Conservation (phyloP, 169 alveolate species). For the Plasmodium cynomolgi region DNA sequence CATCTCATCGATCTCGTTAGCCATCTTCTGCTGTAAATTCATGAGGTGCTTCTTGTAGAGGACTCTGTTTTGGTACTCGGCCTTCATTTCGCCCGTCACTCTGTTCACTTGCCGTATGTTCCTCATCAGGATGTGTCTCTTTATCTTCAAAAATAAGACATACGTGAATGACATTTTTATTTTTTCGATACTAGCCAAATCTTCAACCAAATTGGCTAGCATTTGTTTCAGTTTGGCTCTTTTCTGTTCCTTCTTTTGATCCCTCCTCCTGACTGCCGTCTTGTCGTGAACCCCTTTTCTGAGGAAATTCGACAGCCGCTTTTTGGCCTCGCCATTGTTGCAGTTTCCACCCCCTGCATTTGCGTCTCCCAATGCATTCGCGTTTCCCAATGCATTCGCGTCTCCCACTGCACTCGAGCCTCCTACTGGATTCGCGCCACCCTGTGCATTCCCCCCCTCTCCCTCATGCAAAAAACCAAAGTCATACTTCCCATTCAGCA, state of each 20-base stretch:
- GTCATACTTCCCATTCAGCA: slow-evolving; percentile 35
- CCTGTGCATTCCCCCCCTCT: neutral
- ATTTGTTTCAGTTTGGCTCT: slow-evolving; percentile 17
- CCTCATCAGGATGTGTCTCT: slow-evolving; percentile 18
- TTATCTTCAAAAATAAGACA: slow-evolving; percentile 43
- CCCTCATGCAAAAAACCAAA: slow-evolving; percentile 20
- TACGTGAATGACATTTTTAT: slow-evolving; percentile 32
- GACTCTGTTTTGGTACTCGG: slow-evolving; percentile 45
- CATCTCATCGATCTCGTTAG: neutral
- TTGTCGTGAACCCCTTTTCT: slow-evolving; percentile 1
- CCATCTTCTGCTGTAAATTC: slow-evolving; percentile 1
- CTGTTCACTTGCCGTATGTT: neutral
- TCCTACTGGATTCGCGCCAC: neutral
- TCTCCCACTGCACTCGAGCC: too few relatives aligned
- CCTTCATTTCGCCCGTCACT: slow-evolving; percentile 1
- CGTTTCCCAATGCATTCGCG: too few relatives aligned
- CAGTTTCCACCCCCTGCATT: neutral
- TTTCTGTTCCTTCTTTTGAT: slow-evolving; percentile 13
- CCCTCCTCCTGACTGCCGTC: neutral
- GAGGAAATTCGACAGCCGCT: neutral
- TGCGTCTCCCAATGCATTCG: neutral
- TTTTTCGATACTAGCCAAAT: slow-evolving; percentile 23
- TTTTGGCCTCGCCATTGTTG: neutral
- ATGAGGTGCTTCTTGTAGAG: slow-evolving; percentile 32
- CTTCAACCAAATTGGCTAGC: slow-evolving; percentile 15